A percentile compares a stretch with the other conserved stretches of the same genome.
These are phyloP conservation scores for Rhododendron mucronatum DNA, from an alignment of 148 eudicot species.

Conservation along the genomic window DNA sequence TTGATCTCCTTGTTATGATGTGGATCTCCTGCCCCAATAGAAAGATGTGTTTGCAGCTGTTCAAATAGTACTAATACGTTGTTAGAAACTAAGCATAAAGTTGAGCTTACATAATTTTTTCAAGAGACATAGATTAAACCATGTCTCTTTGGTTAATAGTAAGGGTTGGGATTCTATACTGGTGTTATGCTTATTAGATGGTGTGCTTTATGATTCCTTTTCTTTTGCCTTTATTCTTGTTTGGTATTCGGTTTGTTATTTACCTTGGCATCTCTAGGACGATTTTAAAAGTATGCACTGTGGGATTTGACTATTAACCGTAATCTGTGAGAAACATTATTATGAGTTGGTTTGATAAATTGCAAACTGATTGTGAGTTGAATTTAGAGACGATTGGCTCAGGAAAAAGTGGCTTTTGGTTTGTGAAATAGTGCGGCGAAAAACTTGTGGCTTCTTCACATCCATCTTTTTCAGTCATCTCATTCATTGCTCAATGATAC, in stretches of 20 bases:
- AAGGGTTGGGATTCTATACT: background rate
- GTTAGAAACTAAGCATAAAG: too few species aligned
- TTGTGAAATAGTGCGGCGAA: background rate
- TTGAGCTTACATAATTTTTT: background rate
- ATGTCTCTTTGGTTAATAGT: background rate
- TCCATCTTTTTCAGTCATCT: too few species aligned
- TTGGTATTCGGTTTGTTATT: background rate
- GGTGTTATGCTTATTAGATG: background rate
- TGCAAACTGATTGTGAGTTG: background rate
- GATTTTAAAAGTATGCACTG: too few species aligned
- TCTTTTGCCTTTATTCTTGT: background rate
- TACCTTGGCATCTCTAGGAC: background rate
- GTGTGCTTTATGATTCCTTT: background rate
- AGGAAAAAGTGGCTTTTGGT: background rate
- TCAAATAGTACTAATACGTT: too few species aligned
- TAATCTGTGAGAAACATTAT: background rate
- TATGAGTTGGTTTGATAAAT: background rate
- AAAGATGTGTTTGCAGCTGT: background rate
- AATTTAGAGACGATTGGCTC: background rate
- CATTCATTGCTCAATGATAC: too few species aligned
- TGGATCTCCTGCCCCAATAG: background rate
- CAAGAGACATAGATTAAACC: background rate
- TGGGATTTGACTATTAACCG: background rate
- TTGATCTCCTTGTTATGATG: background rate
- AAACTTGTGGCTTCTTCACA: background rate